A percentile compares a stretch with the other conserved stretches of the same genome.
Evolutionary conservation across 768 basidiomycete species (phyloP).

Genomic region (Asterophora lycoperdoides): DNA sequence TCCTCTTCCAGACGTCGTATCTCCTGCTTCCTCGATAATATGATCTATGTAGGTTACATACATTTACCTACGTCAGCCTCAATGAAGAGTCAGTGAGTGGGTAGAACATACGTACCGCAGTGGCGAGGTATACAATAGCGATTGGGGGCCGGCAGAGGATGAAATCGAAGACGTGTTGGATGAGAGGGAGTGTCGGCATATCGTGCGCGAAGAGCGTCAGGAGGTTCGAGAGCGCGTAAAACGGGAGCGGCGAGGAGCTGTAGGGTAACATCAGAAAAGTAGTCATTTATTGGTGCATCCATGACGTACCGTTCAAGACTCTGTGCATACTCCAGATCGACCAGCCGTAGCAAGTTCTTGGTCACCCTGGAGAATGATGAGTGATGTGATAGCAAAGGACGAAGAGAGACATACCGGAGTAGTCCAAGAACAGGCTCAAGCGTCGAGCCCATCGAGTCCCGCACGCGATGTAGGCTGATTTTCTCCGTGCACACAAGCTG

Average conservation of each 20-base stretch:
- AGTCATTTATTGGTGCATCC: neutral
- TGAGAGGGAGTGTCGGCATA: slow-evolving; percentile 80
- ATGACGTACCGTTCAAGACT: slow-evolving; percentile 59
- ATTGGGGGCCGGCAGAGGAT: slow-evolving; percentile 81
- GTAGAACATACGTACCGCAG: slow-evolving; percentile 57
- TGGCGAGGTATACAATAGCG: slow-evolving; percentile 74
- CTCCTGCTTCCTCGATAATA: slow-evolving; percentile 68
- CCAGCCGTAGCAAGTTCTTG: slow-evolving; percentile 65
- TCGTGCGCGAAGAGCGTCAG: slow-evolving; percentile 93
- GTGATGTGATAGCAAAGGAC: neutral
- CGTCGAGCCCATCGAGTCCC: slow-evolving; percentile 85
- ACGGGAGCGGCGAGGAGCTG: slow-evolving; percentile 77
- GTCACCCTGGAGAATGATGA: slow-evolving; percentile 47
- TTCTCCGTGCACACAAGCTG: slow-evolving; percentile 63
- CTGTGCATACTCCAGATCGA: slow-evolving; percentile 66
- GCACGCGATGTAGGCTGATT: slow-evolving; percentile 68
- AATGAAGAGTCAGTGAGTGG: neutral
- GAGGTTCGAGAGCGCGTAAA: slow-evolving; percentile 86
- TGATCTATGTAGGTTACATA: slow-evolving; percentile 44
- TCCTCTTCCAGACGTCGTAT: slow-evolving; percentile 57
- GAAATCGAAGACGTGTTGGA: slow-evolving; percentile 92
- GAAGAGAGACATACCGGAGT: slow-evolving; percentile 45
- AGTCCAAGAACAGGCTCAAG: slow-evolving; percentile 84
- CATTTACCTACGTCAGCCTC: neutral
- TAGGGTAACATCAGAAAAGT: neutral